phyloP scores from a whole-genome alignment of 345 rosid species.

The Gossypium mustelinum region DNA sequence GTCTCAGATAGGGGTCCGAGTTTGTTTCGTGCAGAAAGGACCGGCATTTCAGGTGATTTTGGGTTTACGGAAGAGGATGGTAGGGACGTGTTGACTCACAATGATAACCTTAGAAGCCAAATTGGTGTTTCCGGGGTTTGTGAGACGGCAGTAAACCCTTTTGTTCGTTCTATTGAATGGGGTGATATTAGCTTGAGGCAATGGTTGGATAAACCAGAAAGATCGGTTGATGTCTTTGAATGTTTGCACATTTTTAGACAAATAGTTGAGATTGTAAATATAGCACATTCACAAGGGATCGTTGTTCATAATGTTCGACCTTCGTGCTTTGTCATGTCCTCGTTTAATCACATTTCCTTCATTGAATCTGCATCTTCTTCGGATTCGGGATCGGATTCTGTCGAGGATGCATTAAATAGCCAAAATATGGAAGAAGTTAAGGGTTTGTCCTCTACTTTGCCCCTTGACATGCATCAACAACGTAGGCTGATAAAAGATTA shows the following conservation, averaged over 20 bases:
- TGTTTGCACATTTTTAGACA: conserved; percentile 94
- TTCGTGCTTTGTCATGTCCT: conserved; percentile 90
- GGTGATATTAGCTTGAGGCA: conserved; percentile 92
- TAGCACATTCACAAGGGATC: conserved; percentile 88
- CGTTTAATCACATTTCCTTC: conserved; percentile 86
- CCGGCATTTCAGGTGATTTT: conserved; percentile 33
- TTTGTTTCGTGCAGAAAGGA: conserved; percentile 29
- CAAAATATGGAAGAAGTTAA: conserved; percentile 44
- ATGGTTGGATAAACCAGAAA: conserved; percentile 83
- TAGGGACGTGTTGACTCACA: conserved; percentile 40
- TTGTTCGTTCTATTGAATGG: conserved; percentile 58
- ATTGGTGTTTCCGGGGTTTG: conserved; percentile 43
- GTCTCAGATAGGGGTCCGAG: conserved; percentile 53
- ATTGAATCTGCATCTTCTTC: conserved; percentile 96
- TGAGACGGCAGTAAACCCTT: conserved; percentile 47
- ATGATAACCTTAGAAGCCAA: conserved; percentile 50
- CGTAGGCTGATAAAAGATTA: conserved; percentile 40
- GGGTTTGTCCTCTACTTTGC: conserved; percentile 36
- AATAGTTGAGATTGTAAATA: conserved; percentile 76
- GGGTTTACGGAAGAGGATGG: conserved; percentile 37
- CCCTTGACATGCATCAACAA: conserved; percentile 34
- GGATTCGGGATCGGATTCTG: conserved; percentile 88
- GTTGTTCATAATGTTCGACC: conserved; percentile 90
- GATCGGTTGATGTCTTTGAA: conserved; percentile 66
- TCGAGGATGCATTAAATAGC: conserved; percentile 59